Conservation (phyloP, 2,329 filamentous ascomycete species). For the Botrytis tulipae region DNA sequence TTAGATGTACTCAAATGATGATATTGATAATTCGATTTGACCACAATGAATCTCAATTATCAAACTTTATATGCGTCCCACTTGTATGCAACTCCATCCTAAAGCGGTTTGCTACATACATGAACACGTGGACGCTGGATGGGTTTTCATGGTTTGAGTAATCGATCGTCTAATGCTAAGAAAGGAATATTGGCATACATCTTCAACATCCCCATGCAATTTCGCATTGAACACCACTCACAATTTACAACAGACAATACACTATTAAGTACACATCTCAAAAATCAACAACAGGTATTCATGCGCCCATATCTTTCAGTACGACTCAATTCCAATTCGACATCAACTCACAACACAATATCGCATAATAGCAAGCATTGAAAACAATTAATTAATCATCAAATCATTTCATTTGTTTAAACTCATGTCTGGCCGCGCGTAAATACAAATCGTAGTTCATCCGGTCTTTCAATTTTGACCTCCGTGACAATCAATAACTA, state of each 20-base stretch:
- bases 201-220: not conserved
- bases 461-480: slow-evolving; percentile 11
- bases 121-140: not conserved
- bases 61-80: not conserved
- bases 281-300: not conserved
- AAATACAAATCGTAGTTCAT: not conserved
- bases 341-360: not conserved
- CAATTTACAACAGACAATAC: not conserved
- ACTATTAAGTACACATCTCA: not conserved
- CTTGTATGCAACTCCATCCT: not conserved
- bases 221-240: not conserved
- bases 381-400: not conserved
- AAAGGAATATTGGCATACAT: not conserved
- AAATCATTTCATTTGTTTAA: slow-evolving; percentile 10
- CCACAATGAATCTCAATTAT: not conserved
- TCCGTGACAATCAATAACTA: slow-evolving; percentile 7
- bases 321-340: not conserved
- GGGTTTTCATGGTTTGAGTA: not conserved
- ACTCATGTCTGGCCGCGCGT: not conserved
- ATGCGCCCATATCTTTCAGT: not conserved
- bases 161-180: not conserved
- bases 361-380: not conserved
- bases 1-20: not conserved
- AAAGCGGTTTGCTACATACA: not conserved
- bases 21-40: not conserved